Evolutionary conservation across 768 basidiomycete genomes (phyloP).

Genomic region (Chalciporus sphaerocephalus): DNA sequence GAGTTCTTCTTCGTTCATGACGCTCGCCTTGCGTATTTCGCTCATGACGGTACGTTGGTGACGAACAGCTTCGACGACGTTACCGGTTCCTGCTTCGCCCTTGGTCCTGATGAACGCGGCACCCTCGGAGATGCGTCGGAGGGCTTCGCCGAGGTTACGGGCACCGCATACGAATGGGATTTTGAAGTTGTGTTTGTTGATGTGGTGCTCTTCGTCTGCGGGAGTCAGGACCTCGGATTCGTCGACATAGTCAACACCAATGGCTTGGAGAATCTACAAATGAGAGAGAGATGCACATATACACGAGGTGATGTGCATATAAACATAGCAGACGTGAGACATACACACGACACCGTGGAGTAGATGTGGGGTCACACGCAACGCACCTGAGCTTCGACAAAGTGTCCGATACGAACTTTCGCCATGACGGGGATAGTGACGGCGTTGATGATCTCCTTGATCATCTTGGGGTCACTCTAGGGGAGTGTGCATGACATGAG

Average conservation of each 20-base stretch:
- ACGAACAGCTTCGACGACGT: slow-evolving; percentile 90
- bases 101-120: slow-evolving; percentile 99
- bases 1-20: slow-evolving; percentile 93
- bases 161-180: slow-evolving; percentile 96
- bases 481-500: neutral
- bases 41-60: slow-evolving; percentile 81
- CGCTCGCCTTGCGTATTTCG: slow-evolving; percentile 80
- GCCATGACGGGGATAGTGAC: slow-evolving; percentile 98
- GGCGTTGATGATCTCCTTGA: slow-evolving; percentile 91
- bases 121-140: slow-evolving; percentile 94
- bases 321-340: neutral
- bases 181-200: slow-evolving; percentile 95
- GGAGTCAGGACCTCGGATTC: slow-evolving; percentile 94
- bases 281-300: neutral
- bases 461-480: slow-evolving; percentile 94
- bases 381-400: slow-evolving; percentile 88
- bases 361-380: slow-evolving; percentile 23
- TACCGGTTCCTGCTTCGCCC: slow-evolving; percentile 87
- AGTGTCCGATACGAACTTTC: slow-evolving; percentile 94
- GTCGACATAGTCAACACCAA: slow-evolving; percentile 96
- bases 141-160: slow-evolving; percentile 90
- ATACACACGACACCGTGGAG: neutral
- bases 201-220: slow-evolving; percentile 93
- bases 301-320: neutral
- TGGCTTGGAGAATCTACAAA: slow-evolving; percentile 81